phyloP scores from a whole-genome alignment of 83 land plant species.

The Diphasiastrum complanatum region DNA sequence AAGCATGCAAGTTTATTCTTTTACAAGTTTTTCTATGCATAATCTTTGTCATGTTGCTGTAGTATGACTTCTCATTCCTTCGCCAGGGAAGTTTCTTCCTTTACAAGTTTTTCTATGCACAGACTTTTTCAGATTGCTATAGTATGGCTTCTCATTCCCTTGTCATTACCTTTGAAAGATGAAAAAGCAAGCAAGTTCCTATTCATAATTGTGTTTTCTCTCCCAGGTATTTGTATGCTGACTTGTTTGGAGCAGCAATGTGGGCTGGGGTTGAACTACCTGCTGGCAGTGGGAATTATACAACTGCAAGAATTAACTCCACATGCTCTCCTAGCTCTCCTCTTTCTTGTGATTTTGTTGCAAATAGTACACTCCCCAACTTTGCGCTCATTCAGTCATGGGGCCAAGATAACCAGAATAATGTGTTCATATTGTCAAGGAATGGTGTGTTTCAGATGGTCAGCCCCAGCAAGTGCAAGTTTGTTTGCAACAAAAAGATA shows the following conservation, averaged over 20 bases:
- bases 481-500: conserved; percentile 1
- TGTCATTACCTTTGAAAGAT: too few relatives aligned
- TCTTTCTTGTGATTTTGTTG: neutral
- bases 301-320: conserved; percentile 1
- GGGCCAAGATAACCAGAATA: conserved; percentile 6
- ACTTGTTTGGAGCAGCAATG: conserved; percentile 3
- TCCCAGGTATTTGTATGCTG: conserved; percentile 13
- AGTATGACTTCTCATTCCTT: too few relatives aligned
- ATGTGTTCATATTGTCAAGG: conserved; percentile 1
- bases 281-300: conserved; percentile 12
- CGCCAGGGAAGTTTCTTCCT: too few relatives aligned
- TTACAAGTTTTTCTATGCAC: too few relatives aligned
- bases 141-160: too few relatives aligned
- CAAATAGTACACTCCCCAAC: neutral
- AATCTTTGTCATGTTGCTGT: too few relatives aligned
- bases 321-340: neutral
- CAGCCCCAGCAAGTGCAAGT: conserved; percentile 7
- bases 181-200: too few relatives aligned
- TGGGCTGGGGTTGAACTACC: conserved; percentile 6
- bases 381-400: neutral
- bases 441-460: neutral
- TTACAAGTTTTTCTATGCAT: too few relatives aligned
- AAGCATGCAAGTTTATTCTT: too few relatives aligned
- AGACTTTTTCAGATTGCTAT: too few relatives aligned
- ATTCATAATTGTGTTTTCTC: too few relatives aligned